A percentile compares a stretch with the other conserved stretches of the same genome.
phyloP scores from a whole-genome alignment of 2,329 filamentous ascomycete genomes.

The Hymenoscyphus infarciens region DNA sequence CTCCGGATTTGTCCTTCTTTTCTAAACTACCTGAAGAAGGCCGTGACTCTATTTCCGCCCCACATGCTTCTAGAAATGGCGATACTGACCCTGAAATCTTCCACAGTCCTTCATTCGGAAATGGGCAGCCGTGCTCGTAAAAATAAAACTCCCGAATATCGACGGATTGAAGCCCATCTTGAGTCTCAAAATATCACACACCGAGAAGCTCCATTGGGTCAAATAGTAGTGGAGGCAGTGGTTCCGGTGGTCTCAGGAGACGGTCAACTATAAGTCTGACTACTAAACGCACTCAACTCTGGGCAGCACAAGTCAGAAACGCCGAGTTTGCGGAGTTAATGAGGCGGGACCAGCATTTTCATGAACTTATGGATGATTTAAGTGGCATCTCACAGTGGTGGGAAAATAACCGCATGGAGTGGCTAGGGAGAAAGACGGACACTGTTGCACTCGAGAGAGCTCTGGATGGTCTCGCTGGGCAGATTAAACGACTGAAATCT shows the following conservation, averaged over 20 bases:
- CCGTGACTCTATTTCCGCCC: too few relatives aligned
- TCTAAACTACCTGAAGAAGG: too few relatives aligned
- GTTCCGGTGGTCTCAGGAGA: background rate
- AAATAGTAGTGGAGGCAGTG: background rate
- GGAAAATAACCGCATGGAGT: background rate
- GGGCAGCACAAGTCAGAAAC: background rate
- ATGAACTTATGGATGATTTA: conserved; percentile 6
- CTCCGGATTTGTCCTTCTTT: too few relatives aligned
- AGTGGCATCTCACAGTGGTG: conserved; percentile 4
- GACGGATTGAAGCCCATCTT: background rate
- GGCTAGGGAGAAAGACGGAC: background rate
- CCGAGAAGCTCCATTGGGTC: background rate
- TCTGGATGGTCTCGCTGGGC: background rate
- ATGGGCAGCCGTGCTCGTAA: background rate
- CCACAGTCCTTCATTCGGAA: background rate
- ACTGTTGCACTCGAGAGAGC: background rate
- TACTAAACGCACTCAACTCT: background rate
- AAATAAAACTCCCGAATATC: background rate
- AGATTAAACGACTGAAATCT: background rate
- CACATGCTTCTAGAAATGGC: too few relatives aligned
- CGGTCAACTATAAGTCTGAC: background rate
- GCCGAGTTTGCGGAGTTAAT: background rate
- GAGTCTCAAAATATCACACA: background rate
- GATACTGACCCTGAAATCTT: too few relatives aligned
- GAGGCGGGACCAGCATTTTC: background rate